These are phyloP conservation scores for Chalara sp. DNA, from an alignment of 2,329 filamentous ascomycete genomes.

Conservation along the genomic window DNA sequence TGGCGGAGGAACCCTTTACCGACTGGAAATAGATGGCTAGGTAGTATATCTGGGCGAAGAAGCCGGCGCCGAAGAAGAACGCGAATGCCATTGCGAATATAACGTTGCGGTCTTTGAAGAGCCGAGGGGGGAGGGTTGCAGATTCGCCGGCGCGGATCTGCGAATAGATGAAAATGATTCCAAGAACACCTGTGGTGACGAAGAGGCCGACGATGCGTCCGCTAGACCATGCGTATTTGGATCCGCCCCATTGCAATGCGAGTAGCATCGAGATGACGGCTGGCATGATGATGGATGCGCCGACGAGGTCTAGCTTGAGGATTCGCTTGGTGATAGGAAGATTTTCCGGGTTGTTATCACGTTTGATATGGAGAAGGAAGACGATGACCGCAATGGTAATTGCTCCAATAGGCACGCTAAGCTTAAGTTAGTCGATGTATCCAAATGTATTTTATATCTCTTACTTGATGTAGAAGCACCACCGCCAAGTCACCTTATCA, in stretches of 20 bases:
- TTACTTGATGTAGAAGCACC: constrained; percentile 2
- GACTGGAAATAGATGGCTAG: constrained; percentile 29
- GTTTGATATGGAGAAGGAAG: constrained; percentile 35
- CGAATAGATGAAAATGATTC: constrained; percentile 19
- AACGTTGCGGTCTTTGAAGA: constrained; percentile 24
- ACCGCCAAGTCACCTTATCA: constrained; percentile 19
- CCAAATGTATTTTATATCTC: too few species aligned
- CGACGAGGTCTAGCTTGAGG: constrained; percentile 25
- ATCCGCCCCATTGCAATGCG: constrained; percentile 31
- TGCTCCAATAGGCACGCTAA: constrained; percentile 24
- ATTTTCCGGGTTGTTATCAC: constrained; percentile 16
- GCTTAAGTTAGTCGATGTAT: not conserved
- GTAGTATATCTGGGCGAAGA: constrained; percentile 26
- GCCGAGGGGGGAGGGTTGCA: constrained; percentile 32
- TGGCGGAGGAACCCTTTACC: constrained; percentile 30
- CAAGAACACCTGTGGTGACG: constrained; percentile 20
- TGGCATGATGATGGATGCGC: constrained; percentile 27
- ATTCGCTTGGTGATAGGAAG: constrained; percentile 10
- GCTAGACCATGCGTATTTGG: constrained; percentile 27
- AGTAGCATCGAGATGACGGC: constrained; percentile 28
- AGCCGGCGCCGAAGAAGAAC: constrained; percentile 19
- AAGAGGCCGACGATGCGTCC: constrained; percentile 26
- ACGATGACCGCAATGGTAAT: constrained; percentile 30
- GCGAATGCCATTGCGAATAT: constrained; percentile 12
- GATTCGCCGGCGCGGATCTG: constrained; percentile 27